Evolutionary conservation across 78 protist species (phyloP), one percentile per base, ranked within the genome.

Genomic region (Dictyostelium capitatum): DNA sequence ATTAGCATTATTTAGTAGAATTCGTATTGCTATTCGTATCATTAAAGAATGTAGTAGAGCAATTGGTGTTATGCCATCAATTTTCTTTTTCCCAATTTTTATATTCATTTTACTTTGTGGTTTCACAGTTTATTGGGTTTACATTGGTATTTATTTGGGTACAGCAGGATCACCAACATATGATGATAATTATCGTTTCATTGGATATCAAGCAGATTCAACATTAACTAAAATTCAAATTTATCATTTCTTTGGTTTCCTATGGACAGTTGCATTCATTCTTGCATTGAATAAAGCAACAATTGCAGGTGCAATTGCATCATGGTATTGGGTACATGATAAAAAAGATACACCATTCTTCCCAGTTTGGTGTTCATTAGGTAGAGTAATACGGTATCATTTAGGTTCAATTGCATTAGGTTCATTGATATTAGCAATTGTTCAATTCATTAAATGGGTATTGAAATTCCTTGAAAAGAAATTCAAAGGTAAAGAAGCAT

Each of bases 391-490:
- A 23, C 51, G 93, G 41, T 97, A 93, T 93, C 99, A 98, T 70
- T 65, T 95, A 30, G 99, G 99, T 20, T 94, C 98, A 30, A 53
- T 95, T n/a, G 97, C 97, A 59, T 10, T 94, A 8, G 99, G 99
- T 70, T 70, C 97, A 53, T 64, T 98, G 28, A 79, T 98, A 73
- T 54, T 97, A 50, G 96, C 98, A 7, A 30, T 97, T 54, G 87
- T 97, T 5, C 94, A 96, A 94, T 91, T 96, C 69, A 84, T 97
- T 53, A 79, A 98, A 51, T 87, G 89, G 89, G 70, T 92, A 50
- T 57, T 97, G 48, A 41, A 62, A 47, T 87, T 62, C 72, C 8
- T 95, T 43, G 79, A 96, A 43, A 32, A 81, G 82, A 46, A 93
- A 70, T 70, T 89, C 78, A 28, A 62, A 69, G 89, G 89, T 14